These are phyloP conservation scores for Cordyceps farinosa DNA, from an alignment of 2,329 filamentous ascomycete species.

Conservation along the genomic window DNA sequence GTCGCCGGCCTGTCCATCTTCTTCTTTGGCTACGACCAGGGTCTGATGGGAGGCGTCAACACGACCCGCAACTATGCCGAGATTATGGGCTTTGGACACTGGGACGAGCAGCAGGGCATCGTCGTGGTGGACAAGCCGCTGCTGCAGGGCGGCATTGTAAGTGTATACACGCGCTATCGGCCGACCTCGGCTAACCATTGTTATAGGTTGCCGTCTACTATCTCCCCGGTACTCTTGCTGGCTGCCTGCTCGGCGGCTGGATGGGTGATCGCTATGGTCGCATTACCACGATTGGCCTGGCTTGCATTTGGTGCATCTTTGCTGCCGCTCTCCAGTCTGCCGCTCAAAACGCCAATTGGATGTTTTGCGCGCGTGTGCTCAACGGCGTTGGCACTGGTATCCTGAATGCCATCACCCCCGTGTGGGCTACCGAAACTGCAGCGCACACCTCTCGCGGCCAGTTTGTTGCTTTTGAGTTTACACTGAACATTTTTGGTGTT, in stretches of 20 bases:
- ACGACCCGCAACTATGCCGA: slow-evolving; percentile 61
- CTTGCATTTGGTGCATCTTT: slow-evolving; percentile 53
- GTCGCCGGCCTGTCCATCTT: slow-evolving; percentile 64
- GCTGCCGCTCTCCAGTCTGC: slow-evolving; percentile 63
- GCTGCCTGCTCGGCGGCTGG: slow-evolving; percentile 60
- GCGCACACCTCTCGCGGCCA: slow-evolving; percentile 65
- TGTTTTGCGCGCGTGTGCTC: slow-evolving; percentile 53
- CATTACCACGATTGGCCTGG: slow-evolving; percentile 60
- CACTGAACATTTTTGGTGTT: slow-evolving; percentile 69
- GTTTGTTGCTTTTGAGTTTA: slow-evolving; percentile 70
- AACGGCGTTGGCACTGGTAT: slow-evolving; percentile 68
- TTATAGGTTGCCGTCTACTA: slow-evolving; percentile 39
- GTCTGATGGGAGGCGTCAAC: slow-evolving; percentile 63
- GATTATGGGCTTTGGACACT: slow-evolving; percentile 62
- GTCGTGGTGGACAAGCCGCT: slow-evolving; percentile 54
- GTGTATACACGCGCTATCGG: background rate
- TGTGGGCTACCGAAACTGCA: slow-evolving; percentile 68
- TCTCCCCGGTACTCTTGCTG: slow-evolving; percentile 54
- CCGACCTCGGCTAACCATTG: slow-evolving; percentile 16
- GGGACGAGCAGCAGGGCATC: slow-evolving; percentile 44
- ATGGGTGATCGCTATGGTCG: slow-evolving; percentile 60
- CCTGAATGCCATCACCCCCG: slow-evolving; percentile 66
- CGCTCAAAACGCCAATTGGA: slow-evolving; percentile 64
- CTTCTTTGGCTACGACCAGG: slow-evolving; percentile 61
- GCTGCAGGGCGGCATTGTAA: slow-evolving; percentile 29